These are phyloP conservation scores for Ambrosia trifida DNA, from an alignment of 129 eudicot genomes.

Conservation along the genomic window DNA sequence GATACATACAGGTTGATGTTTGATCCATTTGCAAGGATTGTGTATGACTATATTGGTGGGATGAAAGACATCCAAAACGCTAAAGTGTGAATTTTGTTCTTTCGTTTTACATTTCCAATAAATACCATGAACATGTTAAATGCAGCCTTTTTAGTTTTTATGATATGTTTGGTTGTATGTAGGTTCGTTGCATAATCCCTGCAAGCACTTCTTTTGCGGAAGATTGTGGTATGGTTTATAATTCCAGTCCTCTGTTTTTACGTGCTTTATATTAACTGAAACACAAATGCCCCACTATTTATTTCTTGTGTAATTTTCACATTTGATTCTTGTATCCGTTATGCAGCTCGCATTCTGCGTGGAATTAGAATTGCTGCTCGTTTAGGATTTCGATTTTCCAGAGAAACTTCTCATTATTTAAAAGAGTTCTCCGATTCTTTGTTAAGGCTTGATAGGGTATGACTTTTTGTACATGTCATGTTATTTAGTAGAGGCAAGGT, in stretches of 20 bases:
- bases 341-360: constrained; percentile 69
- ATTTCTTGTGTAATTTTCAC: constrained; percentile 6
- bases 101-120: constrained; percentile 22
- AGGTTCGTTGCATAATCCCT: constrained; percentile 59
- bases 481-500: constrained; percentile 7
- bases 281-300: neutral
- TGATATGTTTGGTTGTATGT: constrained; percentile 26
- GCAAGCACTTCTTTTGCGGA: constrained; percentile 57
- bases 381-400: constrained; percentile 53
- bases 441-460: constrained; percentile 66
- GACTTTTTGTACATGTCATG: neutral
- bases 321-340: constrained; percentile 23
- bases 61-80: constrained; percentile 63
- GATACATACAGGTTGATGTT: constrained; percentile 56
- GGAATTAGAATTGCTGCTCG: constrained; percentile 73
- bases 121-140: neutral
- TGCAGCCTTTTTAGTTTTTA: neutral
- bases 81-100: constrained; percentile 45
- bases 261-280: neutral
- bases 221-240: constrained; percentile 53
- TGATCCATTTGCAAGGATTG: constrained; percentile 61
- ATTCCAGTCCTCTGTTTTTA: neutral
- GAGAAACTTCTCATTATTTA: constrained; percentile 56
- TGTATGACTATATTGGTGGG: constrained; percentile 71
- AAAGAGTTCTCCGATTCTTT: constrained; percentile 52